Conservation (phyloP, 1,284 basidiomycete genomes). For the Irpex sp. region DNA sequence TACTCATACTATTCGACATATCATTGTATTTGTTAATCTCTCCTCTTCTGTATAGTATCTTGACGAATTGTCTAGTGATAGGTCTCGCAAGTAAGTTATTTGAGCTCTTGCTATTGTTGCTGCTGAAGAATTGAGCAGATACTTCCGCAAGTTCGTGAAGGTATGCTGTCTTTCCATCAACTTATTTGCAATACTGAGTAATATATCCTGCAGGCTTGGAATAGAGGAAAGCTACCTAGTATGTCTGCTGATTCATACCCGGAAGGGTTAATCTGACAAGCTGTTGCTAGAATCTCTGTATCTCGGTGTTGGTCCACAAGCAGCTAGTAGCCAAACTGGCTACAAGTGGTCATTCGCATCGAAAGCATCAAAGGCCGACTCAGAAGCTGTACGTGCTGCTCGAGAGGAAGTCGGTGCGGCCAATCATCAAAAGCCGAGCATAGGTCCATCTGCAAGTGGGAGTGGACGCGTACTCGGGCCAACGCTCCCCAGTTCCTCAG, state of each 20-base stretch:
- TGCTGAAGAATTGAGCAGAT: constrained; percentile 43
- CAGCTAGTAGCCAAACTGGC: constrained; percentile 56
- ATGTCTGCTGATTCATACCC: constrained; percentile 16
- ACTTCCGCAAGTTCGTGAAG: constrained; percentile 83
- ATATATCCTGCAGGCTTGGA: constrained; percentile 57
- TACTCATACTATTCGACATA: background rate
- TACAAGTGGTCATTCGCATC: constrained; percentile 58
- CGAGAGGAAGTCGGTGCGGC: constrained; percentile 58
- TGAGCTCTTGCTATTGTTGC: constrained; percentile 18
- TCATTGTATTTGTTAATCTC: too few species aligned
- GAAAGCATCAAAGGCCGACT: constrained; percentile 45
- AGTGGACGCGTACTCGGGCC: constrained; percentile 55
- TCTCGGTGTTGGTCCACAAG: constrained; percentile 47
- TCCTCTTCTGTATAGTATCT: constrained; percentile 51
- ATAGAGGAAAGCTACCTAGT: constrained; percentile 68
- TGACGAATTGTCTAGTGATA: constrained; percentile 72
- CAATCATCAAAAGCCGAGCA: constrained; percentile 38
- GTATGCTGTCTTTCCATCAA: constrained; percentile 29
- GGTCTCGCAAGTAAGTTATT: constrained; percentile 59
- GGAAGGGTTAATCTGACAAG: too few species aligned
- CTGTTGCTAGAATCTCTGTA: constrained; percentile 52
- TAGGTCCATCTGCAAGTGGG: constrained; percentile 21
- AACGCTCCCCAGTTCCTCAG: constrained; percentile 60
- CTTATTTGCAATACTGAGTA: background rate
- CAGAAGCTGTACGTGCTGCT: constrained; percentile 50